Percentiles rank a stretch among this genome's conserved stretches.
phyloP scores from a whole-genome alignment of 768 basidiomycete species.

The Strobilomyces dryophilus region DNA sequence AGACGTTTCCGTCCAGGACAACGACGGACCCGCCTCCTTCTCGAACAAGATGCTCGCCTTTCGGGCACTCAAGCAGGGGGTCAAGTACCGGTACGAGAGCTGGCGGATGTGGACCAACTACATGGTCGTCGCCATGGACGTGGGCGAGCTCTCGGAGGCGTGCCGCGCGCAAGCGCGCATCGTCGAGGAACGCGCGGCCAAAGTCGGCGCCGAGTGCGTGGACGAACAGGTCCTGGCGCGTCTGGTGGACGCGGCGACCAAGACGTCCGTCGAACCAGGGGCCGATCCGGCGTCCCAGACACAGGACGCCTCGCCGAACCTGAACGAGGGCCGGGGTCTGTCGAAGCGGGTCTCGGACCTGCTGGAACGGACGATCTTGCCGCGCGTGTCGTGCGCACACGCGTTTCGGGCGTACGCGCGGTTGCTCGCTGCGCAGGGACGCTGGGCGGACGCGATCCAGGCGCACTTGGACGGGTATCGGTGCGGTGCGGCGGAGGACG shows the following conservation, averaged over 20 bases:
- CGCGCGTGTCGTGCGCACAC: constrained; percentile 72
- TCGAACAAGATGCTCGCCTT: constrained; percentile 85
- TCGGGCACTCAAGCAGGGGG: constrained; percentile 86
- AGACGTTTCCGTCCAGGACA: constrained; percentile 22
- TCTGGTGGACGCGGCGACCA: constrained; percentile 82
- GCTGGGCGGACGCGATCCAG: constrained; percentile 75
- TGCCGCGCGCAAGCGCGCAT: constrained; percentile 79
- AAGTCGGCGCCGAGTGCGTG: constrained; percentile 51
- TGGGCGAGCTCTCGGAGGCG: constrained; percentile 88
- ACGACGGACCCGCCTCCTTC: constrained; percentile 43
- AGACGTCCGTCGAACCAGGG: constrained; percentile 37
- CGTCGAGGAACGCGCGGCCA: constrained; percentile 51
- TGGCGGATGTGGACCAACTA: constrained; percentile 99
- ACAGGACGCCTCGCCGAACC: constrained; percentile 28
- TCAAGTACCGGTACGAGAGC: constrained; percentile 80
- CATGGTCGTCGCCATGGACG: constrained; percentile 89
- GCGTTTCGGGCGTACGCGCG: constrained; percentile 83
- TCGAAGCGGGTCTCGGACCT: constrained; percentile 63
- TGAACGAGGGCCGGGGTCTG: constrained; percentile 68
- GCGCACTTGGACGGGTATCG: constrained; percentile 87
- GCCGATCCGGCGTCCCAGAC: no score
- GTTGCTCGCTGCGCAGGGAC: constrained; percentile 66
- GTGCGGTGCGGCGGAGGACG: constrained; percentile 56
- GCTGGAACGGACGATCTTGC: constrained; percentile 75
- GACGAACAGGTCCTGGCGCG: constrained; percentile 88